Percentiles rank a stretch among this genome's conserved stretches.
These are phyloP conservation scores for Mucor plumbeus DNA, from an alignment of 371 early-diverging fungal species.

Conservation along the genomic window DNA sequence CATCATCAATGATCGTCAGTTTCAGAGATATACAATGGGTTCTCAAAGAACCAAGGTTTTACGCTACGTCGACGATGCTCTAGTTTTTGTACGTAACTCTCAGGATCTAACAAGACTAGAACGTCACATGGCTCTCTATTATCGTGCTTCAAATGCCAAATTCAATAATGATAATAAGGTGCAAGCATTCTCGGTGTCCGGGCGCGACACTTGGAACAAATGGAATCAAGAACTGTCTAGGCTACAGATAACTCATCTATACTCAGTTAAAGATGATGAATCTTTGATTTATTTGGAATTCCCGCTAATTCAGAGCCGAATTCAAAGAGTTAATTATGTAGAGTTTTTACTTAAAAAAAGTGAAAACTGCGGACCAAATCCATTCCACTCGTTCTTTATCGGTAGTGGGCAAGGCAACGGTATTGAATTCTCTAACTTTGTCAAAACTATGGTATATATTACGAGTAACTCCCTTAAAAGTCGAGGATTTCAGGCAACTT, in stretches of 20 bases:
- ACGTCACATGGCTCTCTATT: too few relatives aligned
- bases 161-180: slow-evolving; percentile 17
- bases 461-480: too few relatives aligned
- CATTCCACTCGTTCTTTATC: not conserved
- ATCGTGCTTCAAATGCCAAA: slow-evolving; percentile 23
- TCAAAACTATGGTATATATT: too few relatives aligned
- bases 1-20: not conserved
- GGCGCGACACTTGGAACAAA: too few relatives aligned
- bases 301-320: not conserved
- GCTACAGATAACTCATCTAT: too few relatives aligned
- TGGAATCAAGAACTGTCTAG: too few relatives aligned
- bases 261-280: not conserved
- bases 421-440: too few relatives aligned
- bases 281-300: not conserved
- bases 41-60: not conserved
- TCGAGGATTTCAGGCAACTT: too few relatives aligned
- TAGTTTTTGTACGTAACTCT: too few relatives aligned
- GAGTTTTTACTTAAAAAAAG: not conserved
- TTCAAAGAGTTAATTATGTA: not conserved
- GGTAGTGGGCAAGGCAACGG: not conserved
- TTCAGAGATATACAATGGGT: not conserved
- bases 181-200: not conserved
- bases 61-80: slow-evolving; percentile 15
- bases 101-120: too few relatives aligned
- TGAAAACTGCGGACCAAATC: not conserved